Conservation (phyloP, 2,329 filamentous ascomycete species). For the Phialophora verrucosa region DNA sequence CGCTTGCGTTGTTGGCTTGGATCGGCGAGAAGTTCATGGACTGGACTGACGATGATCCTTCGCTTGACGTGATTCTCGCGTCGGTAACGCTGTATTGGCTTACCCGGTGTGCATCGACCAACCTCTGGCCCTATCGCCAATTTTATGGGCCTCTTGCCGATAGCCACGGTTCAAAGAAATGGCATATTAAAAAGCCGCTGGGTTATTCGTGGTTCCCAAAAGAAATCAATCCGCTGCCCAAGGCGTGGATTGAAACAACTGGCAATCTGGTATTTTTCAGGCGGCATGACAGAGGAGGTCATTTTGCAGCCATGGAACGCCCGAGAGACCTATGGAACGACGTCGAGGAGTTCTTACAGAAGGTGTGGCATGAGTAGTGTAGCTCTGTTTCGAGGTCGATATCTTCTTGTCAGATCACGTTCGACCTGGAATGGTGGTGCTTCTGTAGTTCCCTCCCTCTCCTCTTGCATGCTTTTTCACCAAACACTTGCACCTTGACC, state of each 20-base stretch:
- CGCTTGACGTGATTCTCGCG: constrained; percentile 43
- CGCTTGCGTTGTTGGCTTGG: constrained; percentile 63
- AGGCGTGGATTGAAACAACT: constrained; percentile 35
- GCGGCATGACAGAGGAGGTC: constrained; percentile 51
- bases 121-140: constrained; percentile 43
- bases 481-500: no score
- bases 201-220: constrained; percentile 55
- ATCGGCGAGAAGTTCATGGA: constrained; percentile 47
- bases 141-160: constrained; percentile 11
- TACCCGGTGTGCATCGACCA: constrained; percentile 37
- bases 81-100: constrained; percentile 47
- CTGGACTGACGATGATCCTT: constrained; percentile 46
- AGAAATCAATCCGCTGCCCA: constrained; percentile 51
- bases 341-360: constrained; percentile 46
- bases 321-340: constrained; percentile 52
- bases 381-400: neutral
- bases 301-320: constrained; percentile 58
- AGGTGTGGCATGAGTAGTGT: constrained; percentile 18
- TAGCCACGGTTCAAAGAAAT: constrained; percentile 5
- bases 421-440: no score
- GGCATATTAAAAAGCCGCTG: constrained; percentile 51
- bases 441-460: no score
- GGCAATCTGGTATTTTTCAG: constrained; percentile 32
- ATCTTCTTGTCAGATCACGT: neutral
- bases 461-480: no score